A percentile compares a stretch with the other conserved stretches of the same genome.
Conservation (phyloP, 805 yeast species). For the Scheffersomyces lignosus region DNA sequence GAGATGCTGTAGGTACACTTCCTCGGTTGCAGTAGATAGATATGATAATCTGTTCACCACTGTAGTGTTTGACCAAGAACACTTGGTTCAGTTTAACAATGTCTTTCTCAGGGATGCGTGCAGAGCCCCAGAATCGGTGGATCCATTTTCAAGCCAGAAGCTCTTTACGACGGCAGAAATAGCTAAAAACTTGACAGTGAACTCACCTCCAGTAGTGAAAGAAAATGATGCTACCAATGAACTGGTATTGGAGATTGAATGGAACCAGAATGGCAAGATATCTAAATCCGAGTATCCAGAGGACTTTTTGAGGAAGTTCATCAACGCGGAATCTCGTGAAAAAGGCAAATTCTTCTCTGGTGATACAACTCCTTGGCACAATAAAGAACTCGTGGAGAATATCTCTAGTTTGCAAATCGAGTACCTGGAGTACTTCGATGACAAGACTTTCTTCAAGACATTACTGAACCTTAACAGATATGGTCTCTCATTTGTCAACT, state of each 20-base stretch:
- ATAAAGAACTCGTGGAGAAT: slow-evolving; percentile 21
- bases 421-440: slow-evolving; percentile 39
- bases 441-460: slow-evolving; percentile 33
- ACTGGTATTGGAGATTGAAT: slow-evolving; percentile 38
- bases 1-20: slow-evolving; percentile 1
- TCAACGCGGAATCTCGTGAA: slow-evolving; percentile 31
- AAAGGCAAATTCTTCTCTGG: slow-evolving; percentile 37
- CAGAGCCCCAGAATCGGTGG: slow-evolving; percentile 46
- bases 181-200: slow-evolving; percentile 35
- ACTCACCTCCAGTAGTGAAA: slow-evolving; percentile 29
- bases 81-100: slow-evolving; percentile 42
- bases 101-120: slow-evolving; percentile 70
- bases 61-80: slow-evolving; percentile 17
- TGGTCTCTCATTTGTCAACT: slow-evolving; percentile 58
- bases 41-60: slow-evolving; percentile 25
- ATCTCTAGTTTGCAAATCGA: slow-evolving; percentile 20
- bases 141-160: slow-evolving; percentile 59
- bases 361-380: slow-evolving; percentile 42
- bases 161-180: slow-evolving; percentile 59
- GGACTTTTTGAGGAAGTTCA: slow-evolving; percentile 47
- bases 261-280: slow-evolving; percentile 28
- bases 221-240: slow-evolving; percentile 21
- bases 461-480: slow-evolving; percentile 49
- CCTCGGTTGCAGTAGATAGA: slow-evolving; percentile 10
- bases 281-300: slow-evolving; percentile 41